Evolutionary conservation across 164 flowering plant species (phyloP), one percentile per base, ranked within the genome.

Genomic region (Aristolochia californica): DNA sequence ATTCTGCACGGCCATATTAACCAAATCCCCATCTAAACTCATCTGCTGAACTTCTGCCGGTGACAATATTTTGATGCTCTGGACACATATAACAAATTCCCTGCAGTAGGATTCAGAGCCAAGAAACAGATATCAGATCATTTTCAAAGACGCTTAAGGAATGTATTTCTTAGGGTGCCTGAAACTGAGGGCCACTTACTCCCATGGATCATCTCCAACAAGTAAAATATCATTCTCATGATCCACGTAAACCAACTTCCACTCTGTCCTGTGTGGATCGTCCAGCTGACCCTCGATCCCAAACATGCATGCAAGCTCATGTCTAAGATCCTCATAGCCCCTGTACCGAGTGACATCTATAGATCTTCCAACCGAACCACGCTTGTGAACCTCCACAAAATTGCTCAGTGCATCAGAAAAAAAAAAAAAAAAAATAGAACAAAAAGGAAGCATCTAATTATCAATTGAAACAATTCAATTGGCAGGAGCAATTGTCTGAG

Each of bases 181-280:
- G 40, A 12, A 34, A 34, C 1, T 34, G 40, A 34, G 40, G 11
- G 25, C 18, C 18, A 85, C 97, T 79, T 80, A 90, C 97, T 83
- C 95, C 97, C 97, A 90, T 0, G 97, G 97, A 60, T 90, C 97
- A 55, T 90, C 95, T 40, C 97, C 95, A 43, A 90, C 95, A 56
- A 90, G 87, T 56, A 87, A 67, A 50, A 87, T 83, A 66, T 90
- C 97, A 64, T 80, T 90, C 68, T 90, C 97, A 57, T 87, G 93
- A 67, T 90, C 97, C 34, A 87, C 81, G 43, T 83, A 90, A 16
- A 90, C 97, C 17, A 90, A 81, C 61, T 87, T 87, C 97, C 97
- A 90, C 55, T 83, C 95, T 5, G 75, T 79, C 55, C 85, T 68
- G 45, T 78, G 93, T 44, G 84, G 85, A 67, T 90, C 97, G 69